Evolutionary conservation across 2,329 filamentous ascomycete genomes (phyloP).

Genomic region (Pseudocercospora vitis): DNA sequence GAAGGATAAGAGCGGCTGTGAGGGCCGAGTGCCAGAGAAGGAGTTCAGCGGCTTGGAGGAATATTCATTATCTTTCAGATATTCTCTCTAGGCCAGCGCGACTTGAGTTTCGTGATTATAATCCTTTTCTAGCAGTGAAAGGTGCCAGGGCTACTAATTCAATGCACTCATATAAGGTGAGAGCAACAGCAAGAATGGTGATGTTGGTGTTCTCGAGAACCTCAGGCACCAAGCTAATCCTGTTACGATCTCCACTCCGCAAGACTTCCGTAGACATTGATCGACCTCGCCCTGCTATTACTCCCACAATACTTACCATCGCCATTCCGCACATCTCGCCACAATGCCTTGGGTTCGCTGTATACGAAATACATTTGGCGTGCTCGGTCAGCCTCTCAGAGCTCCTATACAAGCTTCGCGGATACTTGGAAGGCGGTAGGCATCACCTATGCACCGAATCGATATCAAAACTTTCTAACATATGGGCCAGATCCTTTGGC

Average conservation of each 20-base stretch:
- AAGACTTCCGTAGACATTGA: not conserved
- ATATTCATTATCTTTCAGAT: slow-evolving; percentile 8
- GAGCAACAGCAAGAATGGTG: no score
- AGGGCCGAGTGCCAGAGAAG: not conserved
- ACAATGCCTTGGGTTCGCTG: slow-evolving; percentile 15
- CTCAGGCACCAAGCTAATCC: not conserved
- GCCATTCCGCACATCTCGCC: not conserved
- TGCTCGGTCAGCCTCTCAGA: not conserved
- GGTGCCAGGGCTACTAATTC: no score
- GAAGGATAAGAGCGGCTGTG: not conserved
- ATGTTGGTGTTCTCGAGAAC: not conserved
- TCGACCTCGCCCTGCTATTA: not conserved
- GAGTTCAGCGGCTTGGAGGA: slow-evolving; percentile 7
- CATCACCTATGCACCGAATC: not conserved
- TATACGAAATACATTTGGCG: slow-evolving; percentile 1
- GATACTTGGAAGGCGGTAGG: slow-evolving; percentile 12
- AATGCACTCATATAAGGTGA: no score
- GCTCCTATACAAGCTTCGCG: not conserved
- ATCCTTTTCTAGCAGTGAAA: no score
- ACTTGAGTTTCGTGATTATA: no score
- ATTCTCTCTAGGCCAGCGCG: slow-evolving; percentile 1
- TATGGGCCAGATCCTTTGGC: slow-evolving; percentile 24
- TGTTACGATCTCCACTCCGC: not conserved
- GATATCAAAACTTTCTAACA: not conserved
- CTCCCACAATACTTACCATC: not conserved